Base-by-base conservation (phyloP, 208 protist genomes). In the Crithidia acanthocephali region DNA sequence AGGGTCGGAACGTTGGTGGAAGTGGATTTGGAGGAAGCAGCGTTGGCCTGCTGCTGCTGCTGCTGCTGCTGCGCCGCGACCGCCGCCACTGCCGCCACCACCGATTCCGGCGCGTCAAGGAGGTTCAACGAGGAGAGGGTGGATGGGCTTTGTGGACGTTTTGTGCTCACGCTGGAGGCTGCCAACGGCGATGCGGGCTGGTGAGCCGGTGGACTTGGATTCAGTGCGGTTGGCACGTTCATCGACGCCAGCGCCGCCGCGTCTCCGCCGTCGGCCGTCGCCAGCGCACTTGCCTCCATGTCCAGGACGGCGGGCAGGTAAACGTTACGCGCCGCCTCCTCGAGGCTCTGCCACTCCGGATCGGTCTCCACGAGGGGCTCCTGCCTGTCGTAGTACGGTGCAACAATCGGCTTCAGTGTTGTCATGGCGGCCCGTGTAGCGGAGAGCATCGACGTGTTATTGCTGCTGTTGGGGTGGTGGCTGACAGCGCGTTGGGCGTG, bases 271-370 rank as follows among this genome's bases (percentile, higher is more conserved):
- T n/a, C 32, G 6, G 18, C 33, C 42, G 23, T 61, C 10, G 63
- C 23, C 18, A 33, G 33, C 22, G 48, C 22, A 2, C 2, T 25
- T 9, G 35, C 28, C n/a, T 42, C 50, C n/a, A 65, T 45, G 5
- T 65, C 45, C 7, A 60, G 13, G 15, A 67, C n/a, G 15, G 58
- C 45, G 47, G 52, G 68, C 16, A 82, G 15, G 53, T 65, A 77
- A 4, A 71, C 56, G 62, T 76, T 80, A 2, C 53, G 16, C 32
- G 74, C 51, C 52, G 72, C 77, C 16, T 53, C 47, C 56, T 71
- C 72, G 3, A 84, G 64, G 56, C 78, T 86, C 40, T 66, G 63
- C 84, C 84, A 89, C 66, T 84, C 84, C 20, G 74, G 74, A 22
- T 79, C 81, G 22, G 72, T 50, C n/a, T 83, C 76, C 18, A 10